Evolutionary conservation across 768 basidiomycete species (phyloP).

Genomic region (Mycena alexandri): DNA sequence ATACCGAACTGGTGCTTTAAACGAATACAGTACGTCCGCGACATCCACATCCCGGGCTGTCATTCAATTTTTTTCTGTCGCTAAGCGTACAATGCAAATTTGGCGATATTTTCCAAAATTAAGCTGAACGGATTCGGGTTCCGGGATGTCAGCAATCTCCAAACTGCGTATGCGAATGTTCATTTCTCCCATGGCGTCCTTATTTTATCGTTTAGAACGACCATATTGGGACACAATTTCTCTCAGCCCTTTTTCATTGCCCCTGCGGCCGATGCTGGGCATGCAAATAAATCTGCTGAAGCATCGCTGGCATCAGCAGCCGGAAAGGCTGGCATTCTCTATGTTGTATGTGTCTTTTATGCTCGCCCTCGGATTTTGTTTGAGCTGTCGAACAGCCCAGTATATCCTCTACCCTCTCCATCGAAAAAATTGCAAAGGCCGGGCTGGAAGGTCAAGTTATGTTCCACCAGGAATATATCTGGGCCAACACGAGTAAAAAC

Average conservation of each 20-base stretch:
- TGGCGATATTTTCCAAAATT: constrained; percentile 43
- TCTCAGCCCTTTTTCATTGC: constrained; percentile 59
- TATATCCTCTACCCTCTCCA: constrained; percentile 43
- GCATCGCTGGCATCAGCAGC: constrained; percentile 58
- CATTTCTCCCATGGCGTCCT: background rate
- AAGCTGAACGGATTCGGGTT: constrained; percentile 41
- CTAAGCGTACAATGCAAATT: constrained; percentile 43
- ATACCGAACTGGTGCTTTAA: constrained; percentile 41
- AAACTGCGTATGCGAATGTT: constrained; percentile 36
- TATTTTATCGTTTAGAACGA: constrained; percentile 34
- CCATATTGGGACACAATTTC: constrained; percentile 44
- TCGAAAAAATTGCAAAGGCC: constrained; percentile 44
- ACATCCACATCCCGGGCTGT: too few relatives aligned
- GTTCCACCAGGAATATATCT: constrained; percentile 46
- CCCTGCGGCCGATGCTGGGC: constrained; percentile 54
- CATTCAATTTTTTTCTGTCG: background rate
- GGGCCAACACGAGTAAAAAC: constrained; percentile 30
- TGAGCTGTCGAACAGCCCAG: constrained; percentile 37
- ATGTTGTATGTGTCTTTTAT: constrained; percentile 40
- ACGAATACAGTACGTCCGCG: constrained; percentile 38
- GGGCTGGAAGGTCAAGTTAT: constrained; percentile 40
- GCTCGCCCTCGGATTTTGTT: background rate
- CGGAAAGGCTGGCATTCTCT: constrained; percentile 56
- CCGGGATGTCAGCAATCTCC: constrained; percentile 41
- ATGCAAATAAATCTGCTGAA: constrained; percentile 61